Base-by-base conservation (phyloP, 2,329 filamentous ascomycete genomes). In the Plectosphaerella plurivora region DNA sequence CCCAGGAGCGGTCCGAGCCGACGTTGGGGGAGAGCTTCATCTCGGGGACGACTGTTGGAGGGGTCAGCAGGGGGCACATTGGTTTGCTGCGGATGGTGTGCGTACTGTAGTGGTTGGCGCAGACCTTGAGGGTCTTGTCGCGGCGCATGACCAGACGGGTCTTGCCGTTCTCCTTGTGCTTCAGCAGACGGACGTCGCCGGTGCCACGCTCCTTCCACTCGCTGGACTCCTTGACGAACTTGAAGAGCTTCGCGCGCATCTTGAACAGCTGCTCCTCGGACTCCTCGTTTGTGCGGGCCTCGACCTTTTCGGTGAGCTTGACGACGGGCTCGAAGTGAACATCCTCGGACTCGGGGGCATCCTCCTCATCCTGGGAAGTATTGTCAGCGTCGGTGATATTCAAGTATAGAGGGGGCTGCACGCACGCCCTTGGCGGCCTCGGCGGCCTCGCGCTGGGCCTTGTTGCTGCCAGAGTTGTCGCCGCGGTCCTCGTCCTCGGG, bases 131-230 rank as follows among this genome's bases (percentile, higher is more conserved):
- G 56, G 94, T 99, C 90, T 97, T 97, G 81, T 99, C 94, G 71
- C 94, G 85, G 73, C 94, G 89, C 94, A 99, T 99, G 63, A 99
- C 94, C 65, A 99, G 80, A 64, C 94, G 86, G 54, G 92, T 96
- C 87, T 97, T 97, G 75, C 88, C 86, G 73, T 96, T 97, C 80
- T 97, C 92, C 83, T 91, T 94, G 82, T 99, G 94, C 86, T 97
- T 97, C 69, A 99, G 81, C 73, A 99, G 82, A 68, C 93, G 86
- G 59, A 97, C 92, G 66, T 97, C 93, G 65, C 94, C 94, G 60
- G 94, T 97, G 60, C 94, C 94, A 69, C 94, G 88, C 85, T 99
- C 94, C 83, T 97, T 99, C 94, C 94, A 99, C 79, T 97, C 94
- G 72, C 87, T 87, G 63, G 82, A 84, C 51, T 96, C 91, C 63